Evolutionary conservation across 257 asterid species (phyloP), one percentile per base, ranked within the genome.

Genomic region (Solanum rostratum): DNA sequence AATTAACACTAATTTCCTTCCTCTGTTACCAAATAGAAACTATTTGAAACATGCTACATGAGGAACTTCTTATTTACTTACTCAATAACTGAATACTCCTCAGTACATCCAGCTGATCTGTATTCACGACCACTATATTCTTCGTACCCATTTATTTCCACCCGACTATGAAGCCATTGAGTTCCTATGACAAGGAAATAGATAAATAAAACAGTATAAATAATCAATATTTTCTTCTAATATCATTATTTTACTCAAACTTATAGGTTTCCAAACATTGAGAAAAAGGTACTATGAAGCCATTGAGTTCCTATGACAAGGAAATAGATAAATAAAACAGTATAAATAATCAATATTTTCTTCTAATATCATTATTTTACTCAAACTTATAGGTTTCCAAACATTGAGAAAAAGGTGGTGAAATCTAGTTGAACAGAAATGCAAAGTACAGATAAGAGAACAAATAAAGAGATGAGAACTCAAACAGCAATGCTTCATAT

Each of bases 141-240:
- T 88, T 97, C 99, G 74, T 97, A 97, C 24, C 98, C 99, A 54
- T 88, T 84, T n/a, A 92, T 84, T 83, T 95, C 99, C 54, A 95
- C 92, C 83, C 97, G 92, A 81, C 98, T 91, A 71, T 95, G 98
- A 89, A 97, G 98, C 99, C 99, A 97, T 87, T 95, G 99, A 83
- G 93, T 94, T 89, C 97, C 98, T 96, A 90, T 85, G 19, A 87
- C 82, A 84, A 70, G 54, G 84, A 68, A 62, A 55, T 83, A 84
- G 79, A 59, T 49, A 43, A 76, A 76, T 76, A 74, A 8, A 15
- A 76, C 62, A 0, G 62, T 49, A 24, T 49, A 49, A 24, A 49
- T 27, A 76, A 46, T 49, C 62, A 10, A 18, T 27, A 27, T 46
- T 27, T n/a, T 49, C 62, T 49, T 27, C 81, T 76, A 43, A 9